Evolutionary conservation across 805 yeast genomes (phyloP), one percentile per base, ranked within the genome.

Genomic region (Ogataea minuta): DNA sequence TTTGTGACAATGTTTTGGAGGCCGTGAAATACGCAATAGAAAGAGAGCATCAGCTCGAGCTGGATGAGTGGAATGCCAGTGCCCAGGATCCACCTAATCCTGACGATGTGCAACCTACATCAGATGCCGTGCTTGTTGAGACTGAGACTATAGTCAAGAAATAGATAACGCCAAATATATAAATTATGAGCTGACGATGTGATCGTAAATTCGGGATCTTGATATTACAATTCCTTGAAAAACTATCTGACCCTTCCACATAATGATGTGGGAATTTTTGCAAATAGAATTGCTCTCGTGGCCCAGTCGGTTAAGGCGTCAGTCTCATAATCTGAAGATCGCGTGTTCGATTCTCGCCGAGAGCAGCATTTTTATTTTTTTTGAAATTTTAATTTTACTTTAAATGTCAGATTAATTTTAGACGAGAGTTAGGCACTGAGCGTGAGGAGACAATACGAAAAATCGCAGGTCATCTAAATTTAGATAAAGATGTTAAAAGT

Each of bases 21-120:
- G 90, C 95, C 21, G 95, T 85, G 19, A 71, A 83, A 61, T 85
- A 75, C 64, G 95, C 91, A 16, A 81, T 85, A 53, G 91, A 84
- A 59, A 71, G 90, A 53, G 95, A 85, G 59, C 93, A 85, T 53
- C 67, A 70, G 50, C 66, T 68, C 67, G 95, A 85, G 58, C 66
- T 84, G 58, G 70, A 68, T 9, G 91, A 84, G 59, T 84, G 91
- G 90, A 83, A 84, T 53, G 67, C 29, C 3, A 49, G 46, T 28
- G 66, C 64, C 21, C 42, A 50, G 23, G 64, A 60, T 24, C 29
- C 29, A 3, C 46, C 53, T 9, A 41, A 44, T 16, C 42, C 48
- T 16, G 49, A 48, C 4, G 34, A 28, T 9, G 31, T 41, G 9
- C 72, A 70, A 41, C 76, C 72, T 42, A 63, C 72, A 5, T 62